Evolutionary conservation across 2,329 filamentous ascomycete genomes (phyloP).

Genomic region (Capronia americana): DNA sequence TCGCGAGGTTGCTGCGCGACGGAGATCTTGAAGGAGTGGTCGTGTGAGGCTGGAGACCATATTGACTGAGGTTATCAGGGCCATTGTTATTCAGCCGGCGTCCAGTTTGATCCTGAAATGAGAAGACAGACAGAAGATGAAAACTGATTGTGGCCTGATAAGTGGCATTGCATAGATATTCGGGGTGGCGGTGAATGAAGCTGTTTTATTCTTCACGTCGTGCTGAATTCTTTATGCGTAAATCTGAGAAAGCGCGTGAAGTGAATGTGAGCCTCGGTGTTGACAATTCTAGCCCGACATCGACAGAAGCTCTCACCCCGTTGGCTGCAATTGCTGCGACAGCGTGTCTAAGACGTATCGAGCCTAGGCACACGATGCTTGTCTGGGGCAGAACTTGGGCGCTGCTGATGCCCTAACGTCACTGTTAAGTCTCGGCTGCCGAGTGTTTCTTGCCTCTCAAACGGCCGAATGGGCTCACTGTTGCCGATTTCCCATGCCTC

Average conservation of each 20-base stretch:
- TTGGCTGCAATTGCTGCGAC: background rate
- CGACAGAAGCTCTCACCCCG: background rate
- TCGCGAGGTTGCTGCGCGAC: constrained; percentile 12
- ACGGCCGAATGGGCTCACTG: background rate
- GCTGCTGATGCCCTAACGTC: background rate
- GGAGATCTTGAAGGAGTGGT: constrained; percentile 15
- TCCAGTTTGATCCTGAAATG: background rate
- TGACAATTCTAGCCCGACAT: constrained; percentile 9
- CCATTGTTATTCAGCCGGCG: constrained; percentile 33
- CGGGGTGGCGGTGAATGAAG: constrained; percentile 25
- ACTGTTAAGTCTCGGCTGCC: background rate
- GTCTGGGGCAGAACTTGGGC: background rate
- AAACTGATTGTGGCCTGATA: background rate
- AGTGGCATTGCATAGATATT: constrained; percentile 33
- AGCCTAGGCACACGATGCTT: background rate
- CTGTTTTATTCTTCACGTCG: constrained; percentile 35
- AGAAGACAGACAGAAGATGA: constrained; percentile 2
- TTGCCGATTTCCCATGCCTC: constrained; percentile 2
- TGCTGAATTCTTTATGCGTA: constrained; percentile 40
- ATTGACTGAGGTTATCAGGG: constrained; percentile 17
- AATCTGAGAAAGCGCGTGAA: constrained; percentile 36
- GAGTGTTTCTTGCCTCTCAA: constrained; percentile 3
- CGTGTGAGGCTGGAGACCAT: constrained; percentile 26
- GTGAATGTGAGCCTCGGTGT: constrained; percentile 30
- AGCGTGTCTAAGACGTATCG: background rate